Percentiles rank a stretch among this genome's conserved stretches.
Conservation (phyloP, 2,329 filamentous ascomycete species). For the Cladosporium sp. region DNA sequence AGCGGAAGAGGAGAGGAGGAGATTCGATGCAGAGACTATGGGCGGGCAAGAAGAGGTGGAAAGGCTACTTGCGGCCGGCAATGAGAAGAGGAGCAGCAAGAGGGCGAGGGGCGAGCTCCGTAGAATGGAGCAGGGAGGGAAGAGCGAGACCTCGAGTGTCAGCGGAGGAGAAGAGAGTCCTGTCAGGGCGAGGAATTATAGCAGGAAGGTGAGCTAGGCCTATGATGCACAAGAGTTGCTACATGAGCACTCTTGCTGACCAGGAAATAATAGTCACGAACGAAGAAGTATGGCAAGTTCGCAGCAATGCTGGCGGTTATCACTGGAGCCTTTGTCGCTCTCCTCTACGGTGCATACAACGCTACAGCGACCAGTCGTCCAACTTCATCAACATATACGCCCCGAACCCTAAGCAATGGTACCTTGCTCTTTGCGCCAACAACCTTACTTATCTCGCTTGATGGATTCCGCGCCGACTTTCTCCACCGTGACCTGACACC, state of each 20-base stretch:
- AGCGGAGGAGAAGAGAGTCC: constrained; percentile 7
- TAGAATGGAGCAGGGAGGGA: constrained; percentile 20
- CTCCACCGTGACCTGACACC: constrained; percentile 79
- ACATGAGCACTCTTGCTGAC: constrained; percentile 16
- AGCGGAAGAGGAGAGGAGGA: constrained; percentile 16
- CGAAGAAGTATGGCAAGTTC: constrained; percentile 50
- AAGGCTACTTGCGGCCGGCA: constrained; percentile 33
- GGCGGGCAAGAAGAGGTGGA: constrained; percentile 46
- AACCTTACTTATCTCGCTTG: constrained; percentile 87
- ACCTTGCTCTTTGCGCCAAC: constrained; percentile 86
- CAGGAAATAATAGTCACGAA: constrained; percentile 42
- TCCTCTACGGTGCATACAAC: constrained; percentile 55
- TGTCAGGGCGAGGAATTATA: constrained; percentile 63
- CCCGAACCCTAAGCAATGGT: constrained; percentile 62
- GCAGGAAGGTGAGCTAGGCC: constrained; percentile 81
- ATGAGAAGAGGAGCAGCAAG: constrained; percentile 17
- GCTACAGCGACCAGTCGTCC: constrained; percentile 39
- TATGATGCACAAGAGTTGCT: constrained; percentile 21
- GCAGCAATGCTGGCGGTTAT: constrained; percentile 42
- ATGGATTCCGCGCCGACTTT: constrained; percentile 95
- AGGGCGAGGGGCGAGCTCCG: constrained; percentile 17
- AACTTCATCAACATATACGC: constrained; percentile 9
- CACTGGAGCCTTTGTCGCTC: constrained; percentile 49
- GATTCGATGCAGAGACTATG: constrained; percentile 33
- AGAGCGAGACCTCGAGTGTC: constrained; percentile 15